Conservation (phyloP, 495 filamentous ascomycete genomes). For the Hypomontagnella submonticulosa region DNA sequence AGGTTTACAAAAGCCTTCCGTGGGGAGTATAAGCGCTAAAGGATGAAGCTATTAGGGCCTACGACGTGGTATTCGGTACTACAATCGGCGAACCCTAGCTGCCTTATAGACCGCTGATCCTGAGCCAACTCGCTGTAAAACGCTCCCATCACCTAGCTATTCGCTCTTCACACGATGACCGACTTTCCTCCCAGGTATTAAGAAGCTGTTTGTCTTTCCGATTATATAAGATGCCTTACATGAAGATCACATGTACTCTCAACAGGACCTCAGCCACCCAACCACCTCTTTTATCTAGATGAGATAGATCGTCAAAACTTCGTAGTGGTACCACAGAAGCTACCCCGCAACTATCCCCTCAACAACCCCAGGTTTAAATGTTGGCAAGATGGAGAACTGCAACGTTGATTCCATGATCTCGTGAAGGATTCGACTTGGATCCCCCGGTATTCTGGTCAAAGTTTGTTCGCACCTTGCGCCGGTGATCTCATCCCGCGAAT, state of each 20-base stretch:
- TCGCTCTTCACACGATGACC: too few species aligned
- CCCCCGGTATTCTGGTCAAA: slow-evolving; percentile 6
- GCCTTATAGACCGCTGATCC: background rate
- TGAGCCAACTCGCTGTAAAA: too few species aligned
- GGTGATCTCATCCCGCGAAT: slow-evolving; percentile 26
- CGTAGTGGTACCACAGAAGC: slow-evolving; percentile 14
- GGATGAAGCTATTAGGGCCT: slow-evolving; percentile 6
- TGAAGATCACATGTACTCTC: too few species aligned
- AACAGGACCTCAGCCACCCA: slow-evolving; percentile 7
- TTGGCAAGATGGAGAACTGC: slow-evolving; percentile 29
- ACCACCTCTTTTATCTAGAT: slow-evolving; percentile 6
- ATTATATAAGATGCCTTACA: background rate
- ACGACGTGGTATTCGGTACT: slow-evolving; percentile 20
- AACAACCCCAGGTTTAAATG: slow-evolving; percentile 28
- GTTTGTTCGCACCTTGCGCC: slow-evolving; percentile 10
- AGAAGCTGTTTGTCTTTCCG: slow-evolving; percentile 1
- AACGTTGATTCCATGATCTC: slow-evolving; percentile 14
- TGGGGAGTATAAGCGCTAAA: slow-evolving; percentile 16
- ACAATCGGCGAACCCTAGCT: slow-evolving; percentile 5
- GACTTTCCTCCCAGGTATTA: too few species aligned
- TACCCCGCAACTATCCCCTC: slow-evolving; percentile 40
- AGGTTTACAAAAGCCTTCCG: background rate
- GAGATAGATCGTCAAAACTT: background rate
- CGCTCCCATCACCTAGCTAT: too few species aligned
- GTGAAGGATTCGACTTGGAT: slow-evolving; percentile 24